A percentile compares a stretch with the other conserved stretches of the same genome.
Conservation (phyloP, 345 rosid species). For the Eucalyptus camaldulensis region DNA sequence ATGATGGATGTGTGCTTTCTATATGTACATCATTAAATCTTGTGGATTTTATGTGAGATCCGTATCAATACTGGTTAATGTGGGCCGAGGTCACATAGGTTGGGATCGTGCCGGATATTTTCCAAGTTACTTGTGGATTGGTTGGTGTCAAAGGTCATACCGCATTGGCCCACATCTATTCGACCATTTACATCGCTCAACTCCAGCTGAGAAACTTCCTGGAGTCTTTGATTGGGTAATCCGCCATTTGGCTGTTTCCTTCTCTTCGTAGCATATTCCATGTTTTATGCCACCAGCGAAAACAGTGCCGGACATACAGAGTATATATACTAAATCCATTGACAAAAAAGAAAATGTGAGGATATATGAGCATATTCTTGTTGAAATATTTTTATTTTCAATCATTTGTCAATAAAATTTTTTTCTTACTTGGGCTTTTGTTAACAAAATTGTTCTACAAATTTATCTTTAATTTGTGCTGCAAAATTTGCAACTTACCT, state of each 20-base stretch:
- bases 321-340: neutral
- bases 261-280: neutral
- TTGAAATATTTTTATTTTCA: neutral
- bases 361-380: neutral
- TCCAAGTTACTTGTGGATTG: neutral
- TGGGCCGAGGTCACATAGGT: neutral
- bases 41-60: neutral
- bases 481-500: neutral
- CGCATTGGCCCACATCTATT: neutral
- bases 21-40: neutral
- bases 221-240: neutral
- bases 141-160: neutral
- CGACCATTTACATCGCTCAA: neutral
- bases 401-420: neutral
- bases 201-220: neutral
- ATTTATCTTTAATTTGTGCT: neutral
- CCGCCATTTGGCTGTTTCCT: neutral
- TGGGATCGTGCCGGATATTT: neutral
- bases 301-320: neutral
- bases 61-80: accelerated
- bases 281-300: neutral
- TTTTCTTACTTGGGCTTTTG: neutral
- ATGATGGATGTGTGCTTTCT: neutral
- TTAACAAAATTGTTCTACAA: neutral
- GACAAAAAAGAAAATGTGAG: neutral